Base-by-base conservation (phyloP, 768 basidiomycete species). In the Termitomyces eurrhizus region DNA sequence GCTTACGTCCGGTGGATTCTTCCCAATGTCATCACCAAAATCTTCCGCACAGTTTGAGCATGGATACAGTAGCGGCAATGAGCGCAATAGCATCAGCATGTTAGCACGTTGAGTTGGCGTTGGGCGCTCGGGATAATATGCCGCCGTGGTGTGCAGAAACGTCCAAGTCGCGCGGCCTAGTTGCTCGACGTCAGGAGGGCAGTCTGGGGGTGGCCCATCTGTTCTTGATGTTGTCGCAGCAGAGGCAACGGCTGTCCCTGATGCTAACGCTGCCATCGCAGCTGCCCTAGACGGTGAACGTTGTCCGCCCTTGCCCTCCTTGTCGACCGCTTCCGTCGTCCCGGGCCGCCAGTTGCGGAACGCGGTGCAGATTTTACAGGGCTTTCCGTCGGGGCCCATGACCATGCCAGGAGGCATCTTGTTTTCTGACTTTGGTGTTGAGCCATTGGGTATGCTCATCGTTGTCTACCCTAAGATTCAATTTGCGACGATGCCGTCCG, bases 111-210 rank as follows among this genome's bases (percentile, higher is more conserved):
- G 93, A 7, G 77, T 75, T 1, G 86, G 79, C 0, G 88, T 84
- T 0, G 96, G 93, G 16, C 77, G 74, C n/a, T 88, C 85, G 32
- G 96, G 95, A 75, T 95, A 98, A 74, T 98, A 97, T 24, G 96
- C 93, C 0, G 95, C 95, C 6, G 96, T 89, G 9, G 94, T 88
- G 69, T 98, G 96, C 36, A 98, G 80, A 82, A 98, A 98, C 16
- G 94, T 89, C 96, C 96, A 98, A 1, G 96, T 96, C 49, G 95
- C 90, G 52, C 87, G 86, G 2, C 96, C 96, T 52, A 98, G 87
- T 60, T 86, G 80, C 69, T 95, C 93, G 49, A 88, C 88, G 73
- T 98, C 95, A 0, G 95, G 88, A 13, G 96, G 96, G 70, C 96
- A 98, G 58, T 90, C 79, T 5, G 77, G 75, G 1, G 84, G 83